A percentile compares a stretch with the other conserved stretches of the same genome.
phyloP scores from a whole-genome alignment of 2,329 filamentous ascomycete genomes.

The Apiospora rasikravindrae region DNA sequence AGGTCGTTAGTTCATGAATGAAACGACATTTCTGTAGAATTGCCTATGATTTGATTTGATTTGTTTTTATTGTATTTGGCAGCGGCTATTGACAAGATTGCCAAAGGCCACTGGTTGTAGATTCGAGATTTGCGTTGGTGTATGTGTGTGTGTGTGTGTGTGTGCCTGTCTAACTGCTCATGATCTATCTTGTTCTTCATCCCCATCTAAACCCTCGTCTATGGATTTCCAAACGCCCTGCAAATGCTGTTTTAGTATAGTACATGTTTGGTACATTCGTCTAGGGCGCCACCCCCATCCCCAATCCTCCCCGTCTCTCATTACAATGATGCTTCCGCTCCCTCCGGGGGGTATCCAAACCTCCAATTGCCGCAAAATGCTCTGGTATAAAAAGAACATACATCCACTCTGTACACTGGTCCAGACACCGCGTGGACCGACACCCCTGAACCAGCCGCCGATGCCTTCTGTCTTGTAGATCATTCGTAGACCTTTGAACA shows the following conservation, averaged over 20 bases:
- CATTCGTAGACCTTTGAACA: conserved; percentile 80
- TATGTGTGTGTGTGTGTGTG: neutral
- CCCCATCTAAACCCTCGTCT: conserved; percentile 19
- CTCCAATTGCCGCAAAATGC: conserved; percentile 79
- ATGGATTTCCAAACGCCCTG: conserved; percentile 35
- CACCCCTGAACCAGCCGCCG: conserved; percentile 90
- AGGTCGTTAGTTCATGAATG: neutral
- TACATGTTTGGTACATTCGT: conserved; percentile 30
- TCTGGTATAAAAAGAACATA: conserved; percentile 96
- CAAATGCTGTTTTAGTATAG: conserved; percentile 33
- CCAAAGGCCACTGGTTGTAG: conserved; percentile 9
- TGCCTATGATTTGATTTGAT: neutral
- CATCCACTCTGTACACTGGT: conserved; percentile 96
- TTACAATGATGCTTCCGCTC: conserved; percentile 35
- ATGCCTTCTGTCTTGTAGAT: conserved; percentile 92
- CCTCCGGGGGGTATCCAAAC: conserved; percentile 45
- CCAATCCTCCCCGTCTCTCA: neutral
- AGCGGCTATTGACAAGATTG: neutral
- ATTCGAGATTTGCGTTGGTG: conserved; percentile 32
- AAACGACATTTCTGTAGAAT: neutral
- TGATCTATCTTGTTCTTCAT: conserved; percentile 28
- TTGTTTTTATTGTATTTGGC: neutral
- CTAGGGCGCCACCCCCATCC: neutral
- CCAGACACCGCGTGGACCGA: conserved; percentile 92
- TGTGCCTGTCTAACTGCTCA: conserved; percentile 23